Percentiles rank a stretch among this genome's conserved stretches.
phyloP scores from a whole-genome alignment of 257 asterid species.

The Fraxinus excelsior region DNA sequence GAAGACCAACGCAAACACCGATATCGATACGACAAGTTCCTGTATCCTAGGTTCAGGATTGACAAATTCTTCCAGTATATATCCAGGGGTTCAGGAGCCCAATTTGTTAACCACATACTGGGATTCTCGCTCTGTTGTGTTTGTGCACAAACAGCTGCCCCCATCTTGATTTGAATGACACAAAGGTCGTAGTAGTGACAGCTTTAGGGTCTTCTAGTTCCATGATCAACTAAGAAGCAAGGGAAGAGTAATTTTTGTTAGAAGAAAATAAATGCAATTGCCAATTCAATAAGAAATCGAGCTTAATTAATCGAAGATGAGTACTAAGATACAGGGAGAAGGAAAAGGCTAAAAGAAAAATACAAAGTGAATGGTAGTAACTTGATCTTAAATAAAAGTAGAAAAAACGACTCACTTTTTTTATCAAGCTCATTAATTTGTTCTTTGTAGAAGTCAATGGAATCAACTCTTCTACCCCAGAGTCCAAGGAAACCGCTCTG shows the following conservation, averaged over 20 bases:
- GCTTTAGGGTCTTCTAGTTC: slow-evolving; percentile 77
- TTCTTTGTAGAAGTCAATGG: slow-evolving; percentile 74
- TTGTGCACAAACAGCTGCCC: slow-evolving; percentile 96
- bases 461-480: slow-evolving; percentile 73
- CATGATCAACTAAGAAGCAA: slow-evolving; percentile 59
- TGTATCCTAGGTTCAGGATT: no score
- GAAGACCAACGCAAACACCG: slow-evolving; percentile 82
- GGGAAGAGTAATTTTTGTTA: neutral
- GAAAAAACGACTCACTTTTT: slow-evolving; percentile 47
- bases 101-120: slow-evolving; percentile 71
- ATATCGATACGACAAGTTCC: slow-evolving; percentile 57
- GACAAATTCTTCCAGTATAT: no score
- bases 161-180: slow-evolving; percentile 88
- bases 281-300: neutral
- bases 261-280: slow-evolving; percentile 11
- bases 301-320: neutral
- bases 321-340: neutral
- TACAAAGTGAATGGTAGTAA: neutral
- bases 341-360: neutral
- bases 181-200: slow-evolving; percentile 76
- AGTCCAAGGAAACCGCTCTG: slow-evolving; percentile 90
- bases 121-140: slow-evolving; percentile 91
- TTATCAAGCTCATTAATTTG: slow-evolving; percentile 62
- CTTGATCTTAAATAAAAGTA: slow-evolving; percentile 12
- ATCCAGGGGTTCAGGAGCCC: slow-evolving; percentile 95